Percentiles rank a stretch among this genome's conserved stretches.
phyloP scores from a whole-genome alignment of 2,329 filamentous ascomycete genomes.

The Lachnellula suecica region DNA sequence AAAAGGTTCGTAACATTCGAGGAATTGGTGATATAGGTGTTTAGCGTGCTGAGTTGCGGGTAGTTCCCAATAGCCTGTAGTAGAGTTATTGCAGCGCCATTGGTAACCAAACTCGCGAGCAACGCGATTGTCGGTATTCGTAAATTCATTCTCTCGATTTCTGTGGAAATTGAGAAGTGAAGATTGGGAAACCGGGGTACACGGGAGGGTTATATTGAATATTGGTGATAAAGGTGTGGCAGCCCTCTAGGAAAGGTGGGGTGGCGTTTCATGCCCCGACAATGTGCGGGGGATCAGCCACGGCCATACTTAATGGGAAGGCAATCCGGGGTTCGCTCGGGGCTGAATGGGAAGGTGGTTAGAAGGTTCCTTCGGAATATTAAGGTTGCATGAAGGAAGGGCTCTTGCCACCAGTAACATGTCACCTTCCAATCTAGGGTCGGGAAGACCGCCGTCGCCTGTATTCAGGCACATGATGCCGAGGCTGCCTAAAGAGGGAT shows the following conservation, averaged over 20 bases:
- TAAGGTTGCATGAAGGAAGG: neutral
- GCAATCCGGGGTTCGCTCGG: neutral
- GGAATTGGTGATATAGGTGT: conserved; percentile 13
- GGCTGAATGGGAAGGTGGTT: neutral
- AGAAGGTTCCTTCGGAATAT: no score
- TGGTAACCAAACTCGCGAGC: conserved; percentile 1
- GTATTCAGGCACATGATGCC: neutral
- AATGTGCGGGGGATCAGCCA: neutral
- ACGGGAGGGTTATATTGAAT: neutral
- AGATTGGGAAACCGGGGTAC: neutral
- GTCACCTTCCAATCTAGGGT: neutral
- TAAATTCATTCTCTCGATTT: neutral
- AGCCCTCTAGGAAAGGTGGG: neutral
- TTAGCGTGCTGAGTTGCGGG: conserved; percentile 16
- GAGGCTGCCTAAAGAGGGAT: no score
- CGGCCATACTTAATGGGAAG: neutral
- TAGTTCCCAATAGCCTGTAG: conserved; percentile 13
- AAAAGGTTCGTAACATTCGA: conserved; percentile 9
- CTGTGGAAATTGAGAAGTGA: neutral
- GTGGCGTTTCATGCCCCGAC: neutral
- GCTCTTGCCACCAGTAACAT: neutral
- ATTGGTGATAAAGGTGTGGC: neutral
- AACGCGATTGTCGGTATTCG: neutral
- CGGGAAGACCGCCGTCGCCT: neutral
- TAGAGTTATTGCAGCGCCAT: conserved; percentile 11